Evolutionary conservation across 495 filamentous ascomycete species (phyloP), one percentile per base, ranked within the genome.

Genomic region (Rhypophila decipiens): DNA sequence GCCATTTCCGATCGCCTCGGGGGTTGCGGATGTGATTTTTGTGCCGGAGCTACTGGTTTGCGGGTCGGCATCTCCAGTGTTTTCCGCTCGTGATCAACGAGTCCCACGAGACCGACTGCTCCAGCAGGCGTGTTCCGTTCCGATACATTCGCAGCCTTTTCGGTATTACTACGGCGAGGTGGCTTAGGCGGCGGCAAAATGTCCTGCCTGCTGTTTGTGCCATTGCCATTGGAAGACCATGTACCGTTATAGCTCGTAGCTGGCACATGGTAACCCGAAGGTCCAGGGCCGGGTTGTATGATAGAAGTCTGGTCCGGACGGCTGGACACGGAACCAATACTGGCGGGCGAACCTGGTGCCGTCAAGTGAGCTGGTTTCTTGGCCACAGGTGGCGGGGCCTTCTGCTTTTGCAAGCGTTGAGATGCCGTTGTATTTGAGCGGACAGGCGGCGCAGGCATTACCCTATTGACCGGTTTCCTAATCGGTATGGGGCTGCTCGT

Each of bases 361-460:
- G 56, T 59, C 12, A 80, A 67, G 55, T 78, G 73, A 5, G 72
- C 66, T 1, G 76, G 76, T 47, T 80, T 80, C 42, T 65, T 67
- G 3, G 73, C 75, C 39, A 80, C 64, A 0, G 76, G 75, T n/a
- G 76, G 76, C 12, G 73, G 58, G 0, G 63, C 56, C 53, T 73
- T 77, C 10, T 67, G 66, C 24, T 68, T 68, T 7, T 44, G 46
- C 2, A 65, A 51, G 13, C 43, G 52, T 39, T 65, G 54, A 10
- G 65, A 66, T 8, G 60, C 61, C 7, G 47, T 50, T 0, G 64
- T 62, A 21, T 52, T 49, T 1, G 56, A 37, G 10, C 57, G 60
- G n/a, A 52, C 53, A 8, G 61, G 65, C 20, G 60, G 63, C 10
- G 61, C 50, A 9, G 66, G 64, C 5, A 59, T 27, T 20, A 60